phyloP scores from a whole-genome alignment of 2,329 filamentous ascomycete species.

The Venturia nashicola region DNA sequence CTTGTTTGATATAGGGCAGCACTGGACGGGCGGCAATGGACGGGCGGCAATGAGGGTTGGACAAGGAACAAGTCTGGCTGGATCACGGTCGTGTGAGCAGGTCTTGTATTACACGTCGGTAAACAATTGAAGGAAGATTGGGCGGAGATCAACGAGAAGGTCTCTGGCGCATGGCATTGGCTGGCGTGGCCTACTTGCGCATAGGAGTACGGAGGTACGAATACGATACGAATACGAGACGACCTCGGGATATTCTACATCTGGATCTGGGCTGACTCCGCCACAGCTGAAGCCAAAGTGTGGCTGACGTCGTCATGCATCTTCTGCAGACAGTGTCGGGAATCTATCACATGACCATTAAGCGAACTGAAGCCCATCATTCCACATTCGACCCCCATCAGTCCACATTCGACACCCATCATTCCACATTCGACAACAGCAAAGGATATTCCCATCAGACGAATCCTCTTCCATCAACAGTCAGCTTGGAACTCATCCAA shows the following conservation, averaged over 20 bases:
- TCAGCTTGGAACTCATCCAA: background rate
- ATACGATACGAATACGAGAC: too few relatives aligned
- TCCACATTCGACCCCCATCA: background rate
- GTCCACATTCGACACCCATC: background rate
- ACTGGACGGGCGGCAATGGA: background rate
- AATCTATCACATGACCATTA: too few relatives aligned
- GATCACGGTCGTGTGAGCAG: too few relatives aligned
- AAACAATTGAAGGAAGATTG: background rate
- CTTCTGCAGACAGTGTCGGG: background rate
- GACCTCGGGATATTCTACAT: too few relatives aligned
- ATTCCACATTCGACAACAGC: too few relatives aligned
- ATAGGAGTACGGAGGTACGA: background rate
- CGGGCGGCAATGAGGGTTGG: background rate
- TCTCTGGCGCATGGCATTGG: background rate
- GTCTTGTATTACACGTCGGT: background rate
- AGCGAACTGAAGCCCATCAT: background rate
- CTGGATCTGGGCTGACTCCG: too few relatives aligned
- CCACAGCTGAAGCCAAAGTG: background rate
- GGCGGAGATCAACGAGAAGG: background rate
- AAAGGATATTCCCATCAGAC: background rate
- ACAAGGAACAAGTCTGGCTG: too few relatives aligned
- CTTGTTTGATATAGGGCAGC: background rate
- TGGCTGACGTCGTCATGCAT: background rate
- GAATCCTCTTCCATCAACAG: background rate
- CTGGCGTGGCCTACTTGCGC: background rate